These are phyloP conservation scores for Eimeria tenella DNA, from an alignment of 169 alveolate species.

Conservation along the genomic window DNA sequence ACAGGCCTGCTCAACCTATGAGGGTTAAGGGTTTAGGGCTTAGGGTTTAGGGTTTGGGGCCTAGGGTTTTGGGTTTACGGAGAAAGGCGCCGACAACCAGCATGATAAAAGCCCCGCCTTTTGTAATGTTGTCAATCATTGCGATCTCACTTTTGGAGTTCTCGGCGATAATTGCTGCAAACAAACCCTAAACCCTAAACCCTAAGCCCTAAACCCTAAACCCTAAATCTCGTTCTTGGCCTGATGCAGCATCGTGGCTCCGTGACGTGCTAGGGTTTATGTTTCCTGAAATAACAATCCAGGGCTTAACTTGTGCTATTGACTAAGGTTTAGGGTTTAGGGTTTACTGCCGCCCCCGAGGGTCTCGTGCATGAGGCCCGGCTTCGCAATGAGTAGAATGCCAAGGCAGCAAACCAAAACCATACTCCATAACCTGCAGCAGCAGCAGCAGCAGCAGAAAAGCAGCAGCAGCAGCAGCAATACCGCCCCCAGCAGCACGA, in stretches of 20 bases:
- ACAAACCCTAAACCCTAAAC: neutral
- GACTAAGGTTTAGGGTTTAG: neutral
- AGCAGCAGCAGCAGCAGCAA: constrained; percentile 9
- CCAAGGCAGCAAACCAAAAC: constrained; percentile 37
- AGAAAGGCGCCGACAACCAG: constrained; percentile 55
- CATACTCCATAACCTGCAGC: constrained; percentile 54
- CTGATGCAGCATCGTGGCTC: neutral
- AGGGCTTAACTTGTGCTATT: neutral
- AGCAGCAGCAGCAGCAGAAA: constrained; percentile 2
- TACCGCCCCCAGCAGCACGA: neutral
- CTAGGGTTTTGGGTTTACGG: constrained; percentile 30
- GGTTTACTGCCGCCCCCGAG: constrained; percentile 62
- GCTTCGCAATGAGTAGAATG: constrained; percentile 58
- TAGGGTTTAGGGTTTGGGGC: neutral
- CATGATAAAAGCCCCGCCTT: constrained; percentile 26
- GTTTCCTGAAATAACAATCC: neutral
- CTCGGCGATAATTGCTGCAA: constrained; percentile 15
- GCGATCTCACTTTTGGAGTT: constrained; percentile 14
- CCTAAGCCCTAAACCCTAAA: neutral
- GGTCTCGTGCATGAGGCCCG: constrained; percentile 33
- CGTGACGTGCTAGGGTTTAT: neutral
- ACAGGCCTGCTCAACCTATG: too few species aligned
- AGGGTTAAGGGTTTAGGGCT: neutral
- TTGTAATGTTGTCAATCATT: neutral
- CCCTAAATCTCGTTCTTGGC: neutral